Percentiles rank a stretch among this genome's conserved stretches.
Evolutionary conservation across 176 grass and related monocot genomes (phyloP).

Genomic region (Sorghum bicolor): Sorghum_bicolor_NCBIv3 NC_012879.2:105001-105500

Average conservation of each 20-base stretch:
- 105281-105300: not conserved
- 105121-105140: not conserved
- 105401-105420: conserved; percentile 18
- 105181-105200: not conserved
- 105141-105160: not conserved
- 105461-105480: conserved; percentile 14
- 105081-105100: conserved; percentile 1
- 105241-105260: conserved; percentile 14
- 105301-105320: not conserved
- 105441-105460: not conserved
- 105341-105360: not conserved
- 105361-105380: conserved; percentile 3
- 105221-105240: not conserved
- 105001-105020: not conserved
- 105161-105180: not conserved
- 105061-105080: not conserved
- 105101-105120: not conserved
- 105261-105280: conserved; percentile 6
- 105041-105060: not conserved
- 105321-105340: not conserved
- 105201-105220: conserved; percentile 15
- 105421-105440: not conserved
- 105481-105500: conserved; percentile 15
- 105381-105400: conserved; percentile 24
- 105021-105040: not conserved